Evolutionary conservation across 345 rosid genomes (phyloP).

Genomic region (Citrus unshiu): DNA sequence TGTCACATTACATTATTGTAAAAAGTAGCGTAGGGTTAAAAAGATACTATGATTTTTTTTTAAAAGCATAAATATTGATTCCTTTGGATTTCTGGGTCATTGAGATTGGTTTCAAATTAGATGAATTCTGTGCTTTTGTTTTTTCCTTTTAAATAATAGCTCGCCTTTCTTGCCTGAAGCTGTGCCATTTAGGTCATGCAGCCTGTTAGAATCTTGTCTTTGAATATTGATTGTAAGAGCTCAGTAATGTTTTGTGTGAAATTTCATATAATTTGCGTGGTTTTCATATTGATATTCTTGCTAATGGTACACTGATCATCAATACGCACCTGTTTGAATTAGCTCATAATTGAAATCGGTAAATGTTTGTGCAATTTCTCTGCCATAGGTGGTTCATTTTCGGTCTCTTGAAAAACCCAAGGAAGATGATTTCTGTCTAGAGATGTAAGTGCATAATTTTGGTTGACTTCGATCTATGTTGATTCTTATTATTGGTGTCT

Average conservation of each 20-base stretch:
- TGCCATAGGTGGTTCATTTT: conserved; percentile 73
- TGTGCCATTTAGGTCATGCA: not conserved
- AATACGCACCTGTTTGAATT: not conserved
- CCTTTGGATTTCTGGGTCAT: not conserved
- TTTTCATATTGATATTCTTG: not conserved
- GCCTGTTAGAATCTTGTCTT: not conserved
- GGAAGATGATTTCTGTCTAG: conserved; percentile 88
- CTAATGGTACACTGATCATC: not conserved
- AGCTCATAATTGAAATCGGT: not conserved
- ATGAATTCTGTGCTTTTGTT: not conserved
- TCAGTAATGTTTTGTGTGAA: not conserved
- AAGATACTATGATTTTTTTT: not conserved
- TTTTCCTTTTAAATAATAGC: not conserved
- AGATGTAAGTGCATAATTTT: conserved; percentile 58
- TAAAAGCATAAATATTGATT: not conserved
- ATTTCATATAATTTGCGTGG: not conserved
- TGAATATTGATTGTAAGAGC: not conserved
- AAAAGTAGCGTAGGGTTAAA: not conserved
- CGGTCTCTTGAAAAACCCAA: conserved; percentile 83
- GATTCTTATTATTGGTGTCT: not conserved
- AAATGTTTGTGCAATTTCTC: conserved; percentile 14
- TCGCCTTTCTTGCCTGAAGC: not conserved
- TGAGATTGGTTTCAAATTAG: not conserved
- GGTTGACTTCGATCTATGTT: not conserved
- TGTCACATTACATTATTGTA: too few relatives aligned